Evolutionary conservation across 345 rosid species (phyloP).

Genomic region (Firmiana major): DNA sequence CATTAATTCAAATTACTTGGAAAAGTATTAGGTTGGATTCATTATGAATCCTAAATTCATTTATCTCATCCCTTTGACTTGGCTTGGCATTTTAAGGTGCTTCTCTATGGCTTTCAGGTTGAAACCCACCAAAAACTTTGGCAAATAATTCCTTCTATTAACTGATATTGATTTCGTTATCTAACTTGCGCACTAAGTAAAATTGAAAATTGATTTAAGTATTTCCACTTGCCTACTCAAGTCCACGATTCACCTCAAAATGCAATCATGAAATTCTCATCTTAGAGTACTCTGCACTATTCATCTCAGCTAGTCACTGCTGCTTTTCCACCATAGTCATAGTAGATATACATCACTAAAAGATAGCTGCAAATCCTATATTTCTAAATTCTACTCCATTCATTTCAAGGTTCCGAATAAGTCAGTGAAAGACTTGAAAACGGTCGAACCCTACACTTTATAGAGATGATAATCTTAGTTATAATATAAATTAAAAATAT

Average conservation of each 20-base stretch:
- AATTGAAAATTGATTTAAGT: background rate
- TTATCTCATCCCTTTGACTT: background rate
- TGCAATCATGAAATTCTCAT: background rate
- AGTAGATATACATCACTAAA: background rate
- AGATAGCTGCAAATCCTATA: background rate
- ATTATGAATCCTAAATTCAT: too few relatives aligned
- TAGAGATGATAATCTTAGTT: too few relatives aligned
- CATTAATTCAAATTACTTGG: background rate
- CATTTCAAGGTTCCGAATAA: background rate
- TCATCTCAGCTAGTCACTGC: background rate
- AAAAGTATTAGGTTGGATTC: background rate
- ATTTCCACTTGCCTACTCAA: background rate
- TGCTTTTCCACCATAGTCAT: background rate
- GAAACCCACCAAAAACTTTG: background rate
- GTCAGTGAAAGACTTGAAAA: background rate
- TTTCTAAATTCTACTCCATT: background rate
- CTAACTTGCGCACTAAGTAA: too few relatives aligned
- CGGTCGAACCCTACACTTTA: slow-evolving; percentile 5
- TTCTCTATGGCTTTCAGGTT: background rate
- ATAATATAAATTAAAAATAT: too few relatives aligned
- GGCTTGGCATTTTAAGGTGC: background rate
- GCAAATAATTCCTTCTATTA: too few relatives aligned
- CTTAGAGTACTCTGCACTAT: background rate
- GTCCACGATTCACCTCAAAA: background rate
- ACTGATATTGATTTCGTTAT: too few relatives aligned